Percentiles rank a stretch among this genome's conserved stretches.
These are phyloP conservation scores for Suillus subluteus DNA, from an alignment of 768 basidiomycete genomes.

Conservation along the genomic window DNA sequence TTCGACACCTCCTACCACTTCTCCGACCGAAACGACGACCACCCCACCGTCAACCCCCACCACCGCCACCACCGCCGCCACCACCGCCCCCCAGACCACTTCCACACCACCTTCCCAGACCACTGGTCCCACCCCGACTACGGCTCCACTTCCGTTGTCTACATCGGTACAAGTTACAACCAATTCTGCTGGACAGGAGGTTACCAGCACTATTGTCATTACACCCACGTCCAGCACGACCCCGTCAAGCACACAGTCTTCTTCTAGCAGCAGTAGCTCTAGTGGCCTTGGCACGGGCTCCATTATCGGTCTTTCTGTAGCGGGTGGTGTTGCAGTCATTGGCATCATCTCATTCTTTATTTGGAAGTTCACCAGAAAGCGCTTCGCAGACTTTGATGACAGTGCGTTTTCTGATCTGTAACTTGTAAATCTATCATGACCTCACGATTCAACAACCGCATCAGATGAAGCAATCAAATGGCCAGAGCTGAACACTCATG, in stretches of 20 bases:
- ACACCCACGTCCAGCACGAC: slow-evolving; percentile 26
- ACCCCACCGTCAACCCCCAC: slow-evolving; percentile 1
- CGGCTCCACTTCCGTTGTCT: slow-evolving; percentile 13
- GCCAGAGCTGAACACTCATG: slow-evolving; percentile 82
- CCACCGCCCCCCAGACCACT: neutral
- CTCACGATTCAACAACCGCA: slow-evolving; percentile 4
- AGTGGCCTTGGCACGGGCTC: slow-evolving; percentile 66
- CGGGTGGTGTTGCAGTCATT: slow-evolving; percentile 76
- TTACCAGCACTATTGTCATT: slow-evolving; percentile 29
- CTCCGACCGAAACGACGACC: slow-evolving; percentile 13
- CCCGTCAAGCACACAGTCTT: slow-evolving; percentile 28
- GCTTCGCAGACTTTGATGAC: slow-evolving; percentile 75
- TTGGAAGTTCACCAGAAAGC: slow-evolving; percentile 88
- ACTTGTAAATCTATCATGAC: slow-evolving; percentile 14
- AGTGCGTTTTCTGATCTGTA: slow-evolving; percentile 51
- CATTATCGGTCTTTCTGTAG: slow-evolving; percentile 80
- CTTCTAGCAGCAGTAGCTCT: slow-evolving; percentile 24
- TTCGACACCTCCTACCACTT: slow-evolving; percentile 10
- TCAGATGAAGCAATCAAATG: slow-evolving; percentile 87
- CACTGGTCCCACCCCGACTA: slow-evolving; percentile 7
- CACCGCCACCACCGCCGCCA: neutral
- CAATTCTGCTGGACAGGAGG: slow-evolving; percentile 30
- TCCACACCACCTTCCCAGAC: slow-evolving; percentile 16
- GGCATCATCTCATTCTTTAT: slow-evolving; percentile 75
- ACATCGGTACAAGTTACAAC: slow-evolving; percentile 28